phyloP scores from a whole-genome alignment of 352 stramenopile species.

The Phytophthora brassicae region DNA sequence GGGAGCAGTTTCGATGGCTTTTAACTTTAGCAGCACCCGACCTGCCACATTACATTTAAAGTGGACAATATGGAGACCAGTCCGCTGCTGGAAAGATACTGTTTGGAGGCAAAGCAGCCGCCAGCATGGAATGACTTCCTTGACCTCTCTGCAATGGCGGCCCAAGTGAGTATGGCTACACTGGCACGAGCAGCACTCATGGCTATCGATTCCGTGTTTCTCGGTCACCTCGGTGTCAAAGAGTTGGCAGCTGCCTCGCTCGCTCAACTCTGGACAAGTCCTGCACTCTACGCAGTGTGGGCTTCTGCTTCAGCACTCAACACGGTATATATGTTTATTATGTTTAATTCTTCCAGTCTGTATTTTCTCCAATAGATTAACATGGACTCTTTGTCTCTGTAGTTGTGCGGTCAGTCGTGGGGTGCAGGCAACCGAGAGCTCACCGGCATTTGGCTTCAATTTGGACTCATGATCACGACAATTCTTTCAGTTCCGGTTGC shows the following conservation, averaged over 20 bases:
- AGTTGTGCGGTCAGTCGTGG: slow-evolving; percentile 77
- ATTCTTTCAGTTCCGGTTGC: slow-evolving; percentile 58
- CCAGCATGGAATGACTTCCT: slow-evolving; percentile 58
- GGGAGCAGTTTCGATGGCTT: slow-evolving; percentile 20
- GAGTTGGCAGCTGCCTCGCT: slow-evolving; percentile 71
- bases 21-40: neutral
- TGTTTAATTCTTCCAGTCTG: neutral
- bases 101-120: slow-evolving; percentile 15
- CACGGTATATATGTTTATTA: no score
- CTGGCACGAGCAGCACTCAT: slow-evolving; percentile 62
- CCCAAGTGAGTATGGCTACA: slow-evolving; percentile 65
- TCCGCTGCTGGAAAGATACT: slow-evolving; percentile 42
- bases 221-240: slow-evolving; percentile 76
- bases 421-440: slow-evolving; percentile 66
- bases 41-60: slow-evolving; percentile 9
- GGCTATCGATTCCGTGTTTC: slow-evolving; percentile 75
- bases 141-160: slow-evolving; percentile 59
- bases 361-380: neutral
- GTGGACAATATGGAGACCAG: slow-evolving; percentile 42
- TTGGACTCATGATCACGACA: slow-evolving; percentile 57
- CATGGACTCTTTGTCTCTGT: neutral
- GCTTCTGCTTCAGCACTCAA: slow-evolving; percentile 61
- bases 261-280: slow-evolving; percentile 69
- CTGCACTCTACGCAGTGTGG: slow-evolving; percentile 67
- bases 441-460: slow-evolving; percentile 76